Percentiles rank a stretch among this genome's conserved stretches.
Conservation (phyloP, 78 protist genomes). For the Chrysochromulina parva region DNA sequence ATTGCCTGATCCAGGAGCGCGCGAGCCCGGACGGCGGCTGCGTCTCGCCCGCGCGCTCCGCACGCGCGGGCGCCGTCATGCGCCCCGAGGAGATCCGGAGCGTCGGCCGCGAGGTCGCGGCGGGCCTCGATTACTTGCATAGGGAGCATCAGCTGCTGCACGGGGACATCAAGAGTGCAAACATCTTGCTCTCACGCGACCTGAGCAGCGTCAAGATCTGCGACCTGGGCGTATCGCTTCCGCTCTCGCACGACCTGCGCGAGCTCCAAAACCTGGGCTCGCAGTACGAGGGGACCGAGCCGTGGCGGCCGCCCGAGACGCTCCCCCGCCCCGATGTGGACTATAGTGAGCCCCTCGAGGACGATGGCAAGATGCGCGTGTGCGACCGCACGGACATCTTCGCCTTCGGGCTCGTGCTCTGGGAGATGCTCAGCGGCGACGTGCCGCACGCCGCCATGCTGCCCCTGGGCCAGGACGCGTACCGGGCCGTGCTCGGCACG, state of each 20-base stretch:
- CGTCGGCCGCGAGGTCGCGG: background rate
- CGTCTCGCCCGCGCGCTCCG: too few relatives aligned
- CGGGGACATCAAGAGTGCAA: background rate
- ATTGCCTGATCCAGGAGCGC: background rate
- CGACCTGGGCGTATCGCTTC: background rate
- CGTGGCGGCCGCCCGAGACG: background rate
- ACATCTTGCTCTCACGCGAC: background rate
- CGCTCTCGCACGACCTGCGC: background rate
- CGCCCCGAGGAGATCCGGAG: background rate
- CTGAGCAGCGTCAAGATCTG: background rate
- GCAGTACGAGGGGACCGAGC: conserved; percentile 2
- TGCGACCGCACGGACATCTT: background rate
- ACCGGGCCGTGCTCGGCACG: background rate
- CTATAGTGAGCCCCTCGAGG: too few relatives aligned
- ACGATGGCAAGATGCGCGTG: background rate
- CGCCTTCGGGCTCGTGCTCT: background rate
- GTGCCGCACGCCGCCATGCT: background rate
- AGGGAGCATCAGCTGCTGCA: background rate
- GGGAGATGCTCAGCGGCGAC: conserved; percentile 17
- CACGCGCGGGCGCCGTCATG: background rate
- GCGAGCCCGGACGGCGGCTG: too few relatives aligned
- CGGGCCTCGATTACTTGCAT: background rate
- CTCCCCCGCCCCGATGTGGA: background rate
- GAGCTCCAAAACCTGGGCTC: background rate
- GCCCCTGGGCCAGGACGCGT: background rate